Base-by-base conservation (phyloP, 2,329 filamentous ascomycete genomes). In the Colletotrichum liriopes region DNA sequence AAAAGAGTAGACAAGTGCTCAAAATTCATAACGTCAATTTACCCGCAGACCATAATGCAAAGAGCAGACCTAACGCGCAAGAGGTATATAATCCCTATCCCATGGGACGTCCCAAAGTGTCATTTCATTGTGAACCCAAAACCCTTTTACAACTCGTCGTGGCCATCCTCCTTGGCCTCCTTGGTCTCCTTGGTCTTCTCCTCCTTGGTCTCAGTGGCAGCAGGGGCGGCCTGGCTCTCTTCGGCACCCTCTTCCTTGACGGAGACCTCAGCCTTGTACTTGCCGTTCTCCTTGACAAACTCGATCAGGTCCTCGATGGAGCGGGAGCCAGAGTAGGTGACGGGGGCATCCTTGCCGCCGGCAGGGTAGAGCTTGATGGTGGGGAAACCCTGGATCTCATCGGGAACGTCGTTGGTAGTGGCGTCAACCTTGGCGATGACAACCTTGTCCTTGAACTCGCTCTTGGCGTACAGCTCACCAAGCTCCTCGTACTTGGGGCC, bases 351-450 rank as follows among this genome's bases (percentile, higher is more conserved):
- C 92, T 99, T 99, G 84, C 89, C 89, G 79, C 95, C 95, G 78
- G 96, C 96, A 75, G 94, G 91, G 93, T 91, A 99, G 77, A 99
- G 91, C 91, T 98, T 98, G 90, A 99, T 98, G 83, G 96, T 99
- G 70, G 96, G 96, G 93, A 99, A 99, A 75, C 96, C 96, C 84
- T 94, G 91, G 81, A 99, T 94, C 87, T 98, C 94, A 84, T 98
- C 96, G 71, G 96, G 96, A 71, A 98, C 94, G 79, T 99, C 96
- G 87, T 99, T 99, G 86, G 86, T 85, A 74, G 96, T 99, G 72
- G 96, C 96, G 81, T 99, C 96, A 77, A 99, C 93, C 93, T 99
- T 99, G 85, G 95, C 96, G 81, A 99, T 94, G 79, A 96, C 88
- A 72, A 99, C 93, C 86, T 94, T 92, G 86, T 92, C 88, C 83